Conservation (phyloP, 345 rosid species). For the Streptanthus diversifolius region DNA sequence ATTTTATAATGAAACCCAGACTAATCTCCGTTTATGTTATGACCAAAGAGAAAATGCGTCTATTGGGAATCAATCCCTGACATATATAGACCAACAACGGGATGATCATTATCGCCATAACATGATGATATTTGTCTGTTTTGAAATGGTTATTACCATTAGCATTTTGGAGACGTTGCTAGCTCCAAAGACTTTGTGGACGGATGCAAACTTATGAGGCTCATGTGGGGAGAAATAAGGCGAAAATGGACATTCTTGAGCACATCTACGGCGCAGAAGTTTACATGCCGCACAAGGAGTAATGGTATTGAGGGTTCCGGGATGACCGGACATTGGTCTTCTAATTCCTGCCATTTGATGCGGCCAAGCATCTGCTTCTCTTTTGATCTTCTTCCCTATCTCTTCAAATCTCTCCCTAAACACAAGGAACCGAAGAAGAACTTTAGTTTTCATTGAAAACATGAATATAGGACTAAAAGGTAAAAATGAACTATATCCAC, state of each 20-base stretch:
- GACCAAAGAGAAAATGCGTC: background rate
- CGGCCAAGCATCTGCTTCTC: conserved; percentile 67
- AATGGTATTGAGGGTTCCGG: conserved; percentile 77
- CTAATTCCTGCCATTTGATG: conserved; percentile 70
- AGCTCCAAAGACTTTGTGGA: conserved; percentile 95
- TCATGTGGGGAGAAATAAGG: conserved; percentile 97
- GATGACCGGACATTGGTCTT: conserved; percentile 75
- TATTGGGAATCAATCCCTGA: background rate
- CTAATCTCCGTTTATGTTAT: background rate
- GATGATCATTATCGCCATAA: background rate
- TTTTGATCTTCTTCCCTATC: conserved; percentile 77
- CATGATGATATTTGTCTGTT: background rate
- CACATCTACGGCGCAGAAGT: conserved; percentile 85
- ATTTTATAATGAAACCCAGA: background rate
- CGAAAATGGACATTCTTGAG: conserved; percentile 94
- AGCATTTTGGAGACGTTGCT: conserved; percentile 98
- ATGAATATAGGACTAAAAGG: conserved; percentile 21
- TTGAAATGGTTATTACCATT: conserved; percentile 43
- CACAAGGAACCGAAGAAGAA: background rate
- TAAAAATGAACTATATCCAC: conserved; percentile 18
- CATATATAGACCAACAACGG: background rate
- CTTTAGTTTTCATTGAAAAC: background rate
- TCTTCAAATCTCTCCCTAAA: conserved; percentile 79
- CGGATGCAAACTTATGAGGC: conserved; percentile 90
- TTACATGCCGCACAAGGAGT: conserved; percentile 99